Base-by-base conservation (phyloP, 306 rosid genomes). In the Delonix regia region DNA sequence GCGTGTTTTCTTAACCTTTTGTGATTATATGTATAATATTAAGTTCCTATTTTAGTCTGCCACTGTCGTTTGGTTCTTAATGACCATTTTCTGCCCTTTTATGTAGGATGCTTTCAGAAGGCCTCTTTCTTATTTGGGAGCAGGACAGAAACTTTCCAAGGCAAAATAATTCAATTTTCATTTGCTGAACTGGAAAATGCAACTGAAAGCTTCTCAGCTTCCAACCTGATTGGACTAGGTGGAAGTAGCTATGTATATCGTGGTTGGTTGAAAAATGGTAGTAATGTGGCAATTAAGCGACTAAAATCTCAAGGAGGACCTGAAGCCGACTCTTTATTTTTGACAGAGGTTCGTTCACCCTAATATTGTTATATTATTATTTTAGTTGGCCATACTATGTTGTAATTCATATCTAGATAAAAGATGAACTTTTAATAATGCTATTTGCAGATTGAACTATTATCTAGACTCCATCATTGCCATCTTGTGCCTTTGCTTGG, bases 401-500 rank as follows among this genome's bases (percentile, higher is more conserved):
- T 74, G 76, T 42, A 49, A 55, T 63, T 24, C 62, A 8, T 14
- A 63, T 66, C 61, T 51, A 27, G 25, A 14, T 1, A 48, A 13
- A 30, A 49, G 18, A 69, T 33, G 71, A 34, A 22, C 70, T 30
- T 27, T 61, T 55, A 56, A 42, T 53, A 47, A 75, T 65, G n/a
- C 51, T 61, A 66, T 51, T 34, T 39, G 83, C 89, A 96, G 99
- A 96, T 96, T 83, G 97, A 96, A 83, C 79, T 96, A 82, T 80
- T 96, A 76, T 84, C 94, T 69, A 90, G 99, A 83, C 97, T 96
- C 67, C 93, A 96, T 74, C 99, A 96, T 78, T 91, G 95, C 80
- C 97, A 96, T 77, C 84, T 96, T 86, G 99, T 93, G 83, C 97
- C 99, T 80, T 88, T 96, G 74, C 83, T 96, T 51, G 99, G 99